A percentile compares a stretch with the other conserved stretches of the same genome.
Conservation (phyloP, 768 basidiomycete species). For the Sporobolomyces phaffii region DNA sequence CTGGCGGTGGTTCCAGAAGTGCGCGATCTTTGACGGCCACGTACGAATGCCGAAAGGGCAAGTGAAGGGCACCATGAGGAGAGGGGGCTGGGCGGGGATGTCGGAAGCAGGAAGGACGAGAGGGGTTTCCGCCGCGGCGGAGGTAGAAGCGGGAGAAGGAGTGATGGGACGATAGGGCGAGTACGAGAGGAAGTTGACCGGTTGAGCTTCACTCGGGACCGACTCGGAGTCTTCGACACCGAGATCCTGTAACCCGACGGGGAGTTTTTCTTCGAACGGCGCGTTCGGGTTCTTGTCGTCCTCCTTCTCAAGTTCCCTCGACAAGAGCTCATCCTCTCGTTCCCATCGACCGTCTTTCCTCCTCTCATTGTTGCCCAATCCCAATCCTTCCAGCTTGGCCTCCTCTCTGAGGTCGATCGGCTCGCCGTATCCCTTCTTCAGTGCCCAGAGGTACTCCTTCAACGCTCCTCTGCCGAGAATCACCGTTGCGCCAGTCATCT, state of each 20-base stretch:
- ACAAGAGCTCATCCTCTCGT: slow-evolving; percentile 66
- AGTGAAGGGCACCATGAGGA: slow-evolving; percentile 51
- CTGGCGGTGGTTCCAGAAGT: slow-evolving; percentile 82
- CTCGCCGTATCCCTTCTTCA: slow-evolving; percentile 64
- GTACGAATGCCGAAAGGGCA: slow-evolving; percentile 40
- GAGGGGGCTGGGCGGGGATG: slow-evolving; percentile 69
- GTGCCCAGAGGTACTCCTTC: slow-evolving; percentile 89
- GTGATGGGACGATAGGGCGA: slow-evolving; percentile 39
- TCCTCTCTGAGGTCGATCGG: slow-evolving; percentile 62
- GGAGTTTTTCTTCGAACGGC: slow-evolving; percentile 30
- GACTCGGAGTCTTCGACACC: slow-evolving; percentile 47
- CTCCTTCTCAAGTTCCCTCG: slow-evolving; percentile 60
- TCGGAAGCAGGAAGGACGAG: slow-evolving; percentile 52
- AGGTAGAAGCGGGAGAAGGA: slow-evolving; percentile 28
- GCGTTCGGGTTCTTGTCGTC: slow-evolving; percentile 42
- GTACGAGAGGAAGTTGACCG: slow-evolving; percentile 30
- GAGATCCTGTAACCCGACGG: slow-evolving; percentile 44
- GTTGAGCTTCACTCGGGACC: slow-evolving; percentile 45
- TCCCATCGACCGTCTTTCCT: slow-evolving; percentile 61
- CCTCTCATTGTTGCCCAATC: slow-evolving; percentile 49
- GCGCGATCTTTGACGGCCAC: slow-evolving; percentile 50
- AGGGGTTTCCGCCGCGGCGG: slow-evolving; percentile 34
- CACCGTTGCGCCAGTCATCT: slow-evolving; percentile 65
- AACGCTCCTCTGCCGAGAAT: slow-evolving; percentile 81
- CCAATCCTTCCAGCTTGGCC: slow-evolving; percentile 48